These are phyloP conservation scores for Magnaporthiopsis poae DNA, from an alignment of 2,329 filamentous ascomycete genomes.

Conservation along the genomic window DNA sequence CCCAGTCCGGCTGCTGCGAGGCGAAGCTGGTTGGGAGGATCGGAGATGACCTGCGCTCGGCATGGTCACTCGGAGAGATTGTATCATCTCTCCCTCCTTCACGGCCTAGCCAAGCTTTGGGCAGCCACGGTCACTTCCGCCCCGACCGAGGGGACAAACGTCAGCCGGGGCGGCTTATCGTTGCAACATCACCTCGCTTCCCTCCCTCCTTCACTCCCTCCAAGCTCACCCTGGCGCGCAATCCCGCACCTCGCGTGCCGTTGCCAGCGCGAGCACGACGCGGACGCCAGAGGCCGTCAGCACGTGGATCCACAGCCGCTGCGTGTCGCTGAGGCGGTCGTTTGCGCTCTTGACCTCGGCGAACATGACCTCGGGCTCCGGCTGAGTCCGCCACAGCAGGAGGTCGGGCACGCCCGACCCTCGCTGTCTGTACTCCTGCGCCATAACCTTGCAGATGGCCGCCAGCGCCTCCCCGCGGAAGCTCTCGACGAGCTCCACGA, in stretches of 20 bases:
- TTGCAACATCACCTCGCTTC: not conserved
- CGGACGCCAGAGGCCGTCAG: conserved; percentile 72
- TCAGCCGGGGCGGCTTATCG: no score
- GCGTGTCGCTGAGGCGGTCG: conserved; percentile 89
- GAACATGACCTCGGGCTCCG: conserved; percentile 46
- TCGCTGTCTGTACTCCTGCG: conserved; percentile 82
- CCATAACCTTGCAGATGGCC: conserved; percentile 82
- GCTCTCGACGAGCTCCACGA: conserved; percentile 67
- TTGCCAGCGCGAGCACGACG: conserved; percentile 68
- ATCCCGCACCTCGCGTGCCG: conserved; percentile 40
- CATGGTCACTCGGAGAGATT: not conserved
- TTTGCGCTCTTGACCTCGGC: conserved; percentile 75
- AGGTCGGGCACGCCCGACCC: conserved; percentile 86
- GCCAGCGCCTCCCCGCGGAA: conserved; percentile 75
- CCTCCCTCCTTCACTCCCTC: no score
- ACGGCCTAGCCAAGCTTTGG: not conserved
- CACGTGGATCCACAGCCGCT: conserved; percentile 93
- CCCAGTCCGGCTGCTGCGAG: not conserved
- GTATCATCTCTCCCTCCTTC: not conserved
- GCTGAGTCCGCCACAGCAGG: conserved; percentile 63
- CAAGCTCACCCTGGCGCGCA: not conserved
- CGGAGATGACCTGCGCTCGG: not conserved
- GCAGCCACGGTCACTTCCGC: not conserved
- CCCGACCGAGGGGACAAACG: not conserved
- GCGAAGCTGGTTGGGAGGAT: not conserved